phyloP scores from a whole-genome alignment of 129 eudicot genomes.

The Artemisia annua region DNA sequence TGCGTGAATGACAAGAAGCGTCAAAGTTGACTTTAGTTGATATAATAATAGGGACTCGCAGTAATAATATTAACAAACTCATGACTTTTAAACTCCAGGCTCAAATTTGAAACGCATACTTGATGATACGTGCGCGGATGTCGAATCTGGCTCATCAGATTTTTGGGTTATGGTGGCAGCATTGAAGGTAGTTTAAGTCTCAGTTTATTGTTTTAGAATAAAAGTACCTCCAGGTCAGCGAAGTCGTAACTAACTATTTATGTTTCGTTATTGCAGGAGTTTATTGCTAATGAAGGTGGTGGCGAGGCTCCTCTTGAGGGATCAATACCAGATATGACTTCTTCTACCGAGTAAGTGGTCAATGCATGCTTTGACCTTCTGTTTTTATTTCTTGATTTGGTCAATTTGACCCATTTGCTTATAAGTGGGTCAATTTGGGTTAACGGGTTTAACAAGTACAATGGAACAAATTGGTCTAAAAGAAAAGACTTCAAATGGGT shows the following conservation, averaged over 20 bases:
- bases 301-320: slow-evolving; percentile 99
- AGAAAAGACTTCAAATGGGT: not conserved
- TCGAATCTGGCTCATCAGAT: slow-evolving; percentile 68
- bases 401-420: not conserved
- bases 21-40: not conserved
- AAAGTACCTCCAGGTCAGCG: not conserved
- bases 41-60: not conserved
- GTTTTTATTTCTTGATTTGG: not conserved
- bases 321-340: slow-evolving; percentile 98
- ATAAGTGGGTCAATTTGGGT: not conserved
- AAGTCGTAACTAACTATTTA: not conserved
- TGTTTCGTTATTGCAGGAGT: slow-evolving; percentile 57
- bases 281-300: slow-evolving; percentile 87
- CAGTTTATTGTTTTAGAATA: not conserved
- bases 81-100: slow-evolving; percentile 42
- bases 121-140: slow-evolving; percentile 74
- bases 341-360: slow-evolving; percentile 85
- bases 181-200: slow-evolving; percentile 57
- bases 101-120: slow-evolving; percentile 67
- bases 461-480: not conserved
- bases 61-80: slow-evolving; percentile 10
- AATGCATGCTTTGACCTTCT: not conserved
- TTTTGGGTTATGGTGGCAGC: slow-evolving; percentile 99
- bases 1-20: not conserved
- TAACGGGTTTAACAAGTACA: not conserved